Percentiles rank a stretch among this genome's conserved stretches.
Evolutionary conservation across 164 flowering plant genomes (phyloP).

Genomic region (Vitis cinerea): DNA sequence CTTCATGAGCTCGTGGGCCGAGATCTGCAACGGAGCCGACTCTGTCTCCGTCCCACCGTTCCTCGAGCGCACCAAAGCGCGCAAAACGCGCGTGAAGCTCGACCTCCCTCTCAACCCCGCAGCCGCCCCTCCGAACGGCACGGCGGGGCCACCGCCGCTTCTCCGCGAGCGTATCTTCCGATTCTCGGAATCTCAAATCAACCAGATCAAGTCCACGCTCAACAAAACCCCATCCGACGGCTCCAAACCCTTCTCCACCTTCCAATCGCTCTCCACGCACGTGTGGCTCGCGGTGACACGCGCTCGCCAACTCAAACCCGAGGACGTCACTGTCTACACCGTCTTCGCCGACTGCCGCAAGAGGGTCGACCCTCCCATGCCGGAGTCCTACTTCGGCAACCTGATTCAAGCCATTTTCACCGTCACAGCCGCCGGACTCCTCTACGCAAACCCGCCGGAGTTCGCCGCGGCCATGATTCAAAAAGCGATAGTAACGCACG

Average conservation of each 20-base stretch:
- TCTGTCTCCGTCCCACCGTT: slow-evolving; percentile 62
- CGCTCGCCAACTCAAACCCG: slow-evolving; percentile 72
- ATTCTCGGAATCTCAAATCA: slow-evolving; percentile 66
- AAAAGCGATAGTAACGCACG: slow-evolving; percentile 56
- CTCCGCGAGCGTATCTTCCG: slow-evolving; percentile 73
- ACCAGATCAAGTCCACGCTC: slow-evolving; percentile 61
- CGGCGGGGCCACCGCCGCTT: slow-evolving; percentile 13
- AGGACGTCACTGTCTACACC: slow-evolving; percentile 76
- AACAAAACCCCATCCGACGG: slow-evolving; percentile 38
- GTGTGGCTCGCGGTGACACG: slow-evolving; percentile 74
- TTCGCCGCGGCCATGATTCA: slow-evolving; percentile 52
- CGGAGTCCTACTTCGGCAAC: slow-evolving; percentile 83
- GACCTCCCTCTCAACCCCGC: slow-evolving; percentile 48
- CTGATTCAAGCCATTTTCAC: slow-evolving; percentile 92
- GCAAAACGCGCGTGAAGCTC: slow-evolving; percentile 82
- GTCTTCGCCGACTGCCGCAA: slow-evolving; percentile 86
- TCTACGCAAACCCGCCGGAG: slow-evolving; percentile 46
- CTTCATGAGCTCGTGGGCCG: slow-evolving; percentile 96
- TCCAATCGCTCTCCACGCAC: slow-evolving; percentile 76
- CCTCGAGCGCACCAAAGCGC: slow-evolving; percentile 73
- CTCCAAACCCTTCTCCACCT: slow-evolving; percentile 67
- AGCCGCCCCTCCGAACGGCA: slow-evolving; percentile 26
- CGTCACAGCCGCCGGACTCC: slow-evolving; percentile 60
- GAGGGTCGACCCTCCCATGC: slow-evolving; percentile 83
- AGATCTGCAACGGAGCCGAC: slow-evolving; percentile 53